Evolutionary conservation across 2,329 filamentous ascomycete genomes (phyloP).

Genomic region (Microdochium nivale): DNA sequence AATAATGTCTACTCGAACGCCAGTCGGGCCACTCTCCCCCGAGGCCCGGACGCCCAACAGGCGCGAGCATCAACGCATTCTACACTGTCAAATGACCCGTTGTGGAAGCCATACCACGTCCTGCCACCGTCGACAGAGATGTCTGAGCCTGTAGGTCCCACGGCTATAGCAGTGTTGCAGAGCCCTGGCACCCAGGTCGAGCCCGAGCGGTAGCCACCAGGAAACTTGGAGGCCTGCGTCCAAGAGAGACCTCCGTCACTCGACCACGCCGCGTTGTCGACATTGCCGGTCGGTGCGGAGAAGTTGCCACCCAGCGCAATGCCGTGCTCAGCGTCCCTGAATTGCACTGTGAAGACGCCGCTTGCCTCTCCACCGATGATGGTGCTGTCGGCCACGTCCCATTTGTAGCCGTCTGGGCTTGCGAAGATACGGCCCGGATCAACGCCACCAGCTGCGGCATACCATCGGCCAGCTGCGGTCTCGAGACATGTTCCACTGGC

Average conservation of each 20-base stretch:
- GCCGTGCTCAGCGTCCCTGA: constrained; percentile 15
- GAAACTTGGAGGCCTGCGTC: constrained; percentile 13
- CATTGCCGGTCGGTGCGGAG: constrained; percentile 10
- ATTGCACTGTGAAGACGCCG: constrained; percentile 23
- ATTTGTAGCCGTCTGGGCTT: constrained; percentile 14
- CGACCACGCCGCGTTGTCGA: constrained; percentile 19
- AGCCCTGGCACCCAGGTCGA: constrained; percentile 17
- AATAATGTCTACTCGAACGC: not conserved
- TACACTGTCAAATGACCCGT: constrained; percentile 21
- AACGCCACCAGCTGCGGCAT: constrained; percentile 17
- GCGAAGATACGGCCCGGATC: constrained; percentile 18
- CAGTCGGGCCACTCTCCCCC: constrained; percentile 16
- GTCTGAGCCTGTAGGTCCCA: constrained; percentile 23
- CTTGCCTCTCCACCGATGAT: constrained; percentile 16
- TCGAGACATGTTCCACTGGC: constrained; percentile 24
- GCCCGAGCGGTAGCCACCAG: constrained; percentile 22
- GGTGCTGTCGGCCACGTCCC: constrained; percentile 15
- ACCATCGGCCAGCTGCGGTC: constrained; percentile 17
- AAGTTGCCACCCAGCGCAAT: constrained; percentile 23
- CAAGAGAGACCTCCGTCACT: constrained; percentile 20
- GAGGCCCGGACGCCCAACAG: constrained; percentile 23
- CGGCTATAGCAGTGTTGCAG: constrained; percentile 16
- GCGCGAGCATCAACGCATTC: constrained; percentile 14
- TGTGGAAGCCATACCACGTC: constrained; percentile 19
- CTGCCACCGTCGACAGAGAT: constrained; percentile 17